phyloP scores from a whole-genome alignment of 2,329 filamentous ascomycete genomes.

The Aspergillus brasiliensis region DNA sequence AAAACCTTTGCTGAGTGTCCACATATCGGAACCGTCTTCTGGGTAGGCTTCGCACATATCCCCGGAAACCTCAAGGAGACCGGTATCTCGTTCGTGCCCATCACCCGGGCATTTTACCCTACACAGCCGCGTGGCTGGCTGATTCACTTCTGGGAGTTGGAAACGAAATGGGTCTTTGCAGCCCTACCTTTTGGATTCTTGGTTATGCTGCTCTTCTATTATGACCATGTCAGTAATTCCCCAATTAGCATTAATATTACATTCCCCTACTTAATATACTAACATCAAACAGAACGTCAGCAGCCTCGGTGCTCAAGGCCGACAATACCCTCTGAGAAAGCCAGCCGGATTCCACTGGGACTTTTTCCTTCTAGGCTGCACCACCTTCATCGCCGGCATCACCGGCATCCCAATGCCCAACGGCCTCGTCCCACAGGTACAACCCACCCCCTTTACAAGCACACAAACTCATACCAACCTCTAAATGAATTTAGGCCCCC shows the following conservation, averaged over 20 bases:
- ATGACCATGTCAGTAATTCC: conserved; percentile 74
- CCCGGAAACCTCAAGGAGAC: conserved; percentile 71
- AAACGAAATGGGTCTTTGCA: conserved; percentile 70
- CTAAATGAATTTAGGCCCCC: conserved; percentile 47
- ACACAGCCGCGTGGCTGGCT: conserved; percentile 73
- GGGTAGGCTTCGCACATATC: conserved; percentile 82
- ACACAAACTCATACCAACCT: conserved; percentile 23
- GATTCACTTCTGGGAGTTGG: conserved; percentile 75
- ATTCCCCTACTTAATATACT: neutral
- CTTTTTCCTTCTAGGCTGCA: conserved; percentile 73
- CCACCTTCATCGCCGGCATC: conserved; percentile 71
- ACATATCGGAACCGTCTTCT: conserved; percentile 66
- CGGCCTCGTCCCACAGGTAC: conserved; percentile 74
- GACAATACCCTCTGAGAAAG: conserved; percentile 75
- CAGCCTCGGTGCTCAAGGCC: conserved; percentile 75
- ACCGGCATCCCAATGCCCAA: conserved; percentile 77
- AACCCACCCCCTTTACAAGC: conserved; percentile 46
- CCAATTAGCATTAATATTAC: conserved; percentile 14
- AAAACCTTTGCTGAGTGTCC: neutral
- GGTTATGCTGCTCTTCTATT: conserved; percentile 80
- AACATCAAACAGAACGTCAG: conserved; percentile 59
- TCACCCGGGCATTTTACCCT: conserved; percentile 72
- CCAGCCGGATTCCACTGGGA: conserved; percentile 84
- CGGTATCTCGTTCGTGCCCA: conserved; percentile 70
- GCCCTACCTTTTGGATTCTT: conserved; percentile 79